Evolutionary conservation across 768 basidiomycete species (phyloP).

Genomic region (Botryobasidium botryosum): DNA sequence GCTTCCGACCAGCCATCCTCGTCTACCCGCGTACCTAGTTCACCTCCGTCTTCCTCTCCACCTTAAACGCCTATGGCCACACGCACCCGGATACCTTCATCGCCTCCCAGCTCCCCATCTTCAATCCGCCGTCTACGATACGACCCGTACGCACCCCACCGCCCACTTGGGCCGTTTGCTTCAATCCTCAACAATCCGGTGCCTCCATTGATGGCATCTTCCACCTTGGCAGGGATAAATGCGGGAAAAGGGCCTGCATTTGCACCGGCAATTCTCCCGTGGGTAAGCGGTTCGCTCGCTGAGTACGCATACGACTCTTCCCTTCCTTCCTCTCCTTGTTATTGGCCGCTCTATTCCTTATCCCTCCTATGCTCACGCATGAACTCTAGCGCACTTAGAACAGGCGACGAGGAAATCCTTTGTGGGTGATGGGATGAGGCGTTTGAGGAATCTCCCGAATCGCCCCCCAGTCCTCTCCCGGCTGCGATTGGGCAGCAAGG

Average conservation of each 20-base stretch:
- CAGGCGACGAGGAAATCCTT: too few species aligned
- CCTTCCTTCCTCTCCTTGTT: too few species aligned
- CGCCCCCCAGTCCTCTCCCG: too few species aligned
- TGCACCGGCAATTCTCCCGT: slow-evolving; percentile 59
- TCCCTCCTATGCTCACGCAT: too few species aligned
- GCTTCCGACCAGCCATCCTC: too few species aligned
- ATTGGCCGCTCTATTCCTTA: too few species aligned
- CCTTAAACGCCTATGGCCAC: too few species aligned
- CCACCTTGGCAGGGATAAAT: slow-evolving; percentile 37
- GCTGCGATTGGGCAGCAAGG: too few species aligned
- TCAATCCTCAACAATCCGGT: slow-evolving; percentile 75
- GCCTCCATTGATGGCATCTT: slow-evolving; percentile 31
- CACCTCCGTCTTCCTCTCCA: slow-evolving; percentile 7
- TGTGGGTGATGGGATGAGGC: too few species aligned
- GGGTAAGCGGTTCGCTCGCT: slow-evolving; percentile 89
- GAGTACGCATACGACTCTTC: slow-evolving; percentile 38
- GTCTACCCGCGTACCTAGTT: background rate
- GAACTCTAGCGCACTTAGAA: too few species aligned
- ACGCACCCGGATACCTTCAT: too few species aligned
- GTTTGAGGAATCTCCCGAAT: too few species aligned
- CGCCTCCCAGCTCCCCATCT: background rate
- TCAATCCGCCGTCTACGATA: slow-evolving; percentile 20
- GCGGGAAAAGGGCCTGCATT: slow-evolving; percentile 83
- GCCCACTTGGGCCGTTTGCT: slow-evolving; percentile 52
- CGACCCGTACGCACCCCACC: slow-evolving; percentile 59